Evolutionary conservation across 2,329 filamentous ascomycete species (phyloP).

Genomic region (Rhytidhysteron rufulum): DNA sequence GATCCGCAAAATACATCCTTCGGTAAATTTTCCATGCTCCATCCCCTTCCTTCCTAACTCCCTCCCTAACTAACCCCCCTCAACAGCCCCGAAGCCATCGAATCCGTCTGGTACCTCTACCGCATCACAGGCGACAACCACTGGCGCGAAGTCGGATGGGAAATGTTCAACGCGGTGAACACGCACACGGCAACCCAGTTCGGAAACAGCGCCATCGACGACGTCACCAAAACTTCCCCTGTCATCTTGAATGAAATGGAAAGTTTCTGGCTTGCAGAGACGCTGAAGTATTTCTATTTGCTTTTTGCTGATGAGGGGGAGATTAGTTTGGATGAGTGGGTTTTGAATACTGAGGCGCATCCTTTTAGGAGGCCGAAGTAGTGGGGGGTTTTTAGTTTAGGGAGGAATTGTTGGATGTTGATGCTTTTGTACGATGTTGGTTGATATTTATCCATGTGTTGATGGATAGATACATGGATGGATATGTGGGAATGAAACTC

Average conservation of each 20-base stretch:
- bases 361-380: slow-evolving; percentile 32
- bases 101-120: slow-evolving; percentile 76
- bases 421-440: too few relatives aligned
- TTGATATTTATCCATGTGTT: too few relatives aligned
- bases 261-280: slow-evolving; percentile 70
- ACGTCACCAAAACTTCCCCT: slow-evolving; percentile 55
- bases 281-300: slow-evolving; percentile 64
- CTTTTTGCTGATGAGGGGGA: slow-evolving; percentile 58
- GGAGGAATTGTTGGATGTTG: too few relatives aligned
- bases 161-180: slow-evolving; percentile 66
- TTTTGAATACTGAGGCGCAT: slow-evolving; percentile 51
- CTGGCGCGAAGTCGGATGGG: slow-evolving; percentile 68
- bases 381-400: too few relatives aligned
- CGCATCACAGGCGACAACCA: slow-evolving; percentile 64
- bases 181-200: slow-evolving; percentile 58
- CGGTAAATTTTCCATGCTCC: slow-evolving; percentile 35
- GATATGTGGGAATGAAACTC: too few relatives aligned
- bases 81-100: slow-evolving; percentile 66
- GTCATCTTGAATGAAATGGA: slow-evolving; percentile 62
- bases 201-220: slow-evolving; percentile 63
- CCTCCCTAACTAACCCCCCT: slow-evolving; percentile 6
- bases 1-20: slow-evolving; percentile 60
- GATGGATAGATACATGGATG: too few relatives aligned
- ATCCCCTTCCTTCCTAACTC: background rate
- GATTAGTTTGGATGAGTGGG: slow-evolving; percentile 62